These are phyloP conservation scores for Arthonia radiata DNA, from an alignment of 495 filamentous ascomycete species.

Conservation along the genomic window DNA sequence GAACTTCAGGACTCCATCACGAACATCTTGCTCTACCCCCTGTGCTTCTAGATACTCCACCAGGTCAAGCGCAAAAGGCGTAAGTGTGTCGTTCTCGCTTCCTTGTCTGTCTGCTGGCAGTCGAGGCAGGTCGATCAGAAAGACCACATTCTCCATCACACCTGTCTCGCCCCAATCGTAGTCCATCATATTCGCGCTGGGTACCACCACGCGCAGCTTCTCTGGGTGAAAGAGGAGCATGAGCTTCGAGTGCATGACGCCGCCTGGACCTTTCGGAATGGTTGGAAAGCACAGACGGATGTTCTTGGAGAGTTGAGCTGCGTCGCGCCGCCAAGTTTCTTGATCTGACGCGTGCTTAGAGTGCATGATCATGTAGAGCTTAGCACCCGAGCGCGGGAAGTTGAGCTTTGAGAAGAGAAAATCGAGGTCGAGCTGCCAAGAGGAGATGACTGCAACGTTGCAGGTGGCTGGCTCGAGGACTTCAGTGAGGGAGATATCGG, in stretches of 20 bases:
- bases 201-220: conserved; percentile 51
- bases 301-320: conserved; percentile 2
- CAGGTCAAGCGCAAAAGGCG: conserved; percentile 44
- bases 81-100: conserved; percentile 15
- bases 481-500: conserved; percentile 82
- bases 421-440: conserved; percentile 62
- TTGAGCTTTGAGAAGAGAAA: conserved; percentile 45
- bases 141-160: conserved; percentile 63
- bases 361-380: conserved; percentile 43
- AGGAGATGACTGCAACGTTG: conserved; percentile 54
- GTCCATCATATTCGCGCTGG: conserved; percentile 54
- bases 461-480: conserved; percentile 50
- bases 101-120: conserved; percentile 12
- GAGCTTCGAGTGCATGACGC: conserved; percentile 81
- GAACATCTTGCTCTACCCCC: conserved; percentile 33
- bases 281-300: conserved; percentile 58
- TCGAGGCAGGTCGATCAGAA: conserved; percentile 63
- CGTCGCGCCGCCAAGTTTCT: not conserved
- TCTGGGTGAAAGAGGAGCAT: conserved; percentile 49
- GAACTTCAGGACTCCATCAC: conserved; percentile 36
- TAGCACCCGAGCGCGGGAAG: conserved; percentile 20
- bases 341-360: conserved; percentile 18
- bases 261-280: conserved; percentile 31
- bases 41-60: conserved; percentile 43
- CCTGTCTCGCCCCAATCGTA: conserved; percentile 70